phyloP scores from a whole-genome alignment of 2,329 filamentous ascomycete genomes.

The Aspergillus fructus region DNA sequence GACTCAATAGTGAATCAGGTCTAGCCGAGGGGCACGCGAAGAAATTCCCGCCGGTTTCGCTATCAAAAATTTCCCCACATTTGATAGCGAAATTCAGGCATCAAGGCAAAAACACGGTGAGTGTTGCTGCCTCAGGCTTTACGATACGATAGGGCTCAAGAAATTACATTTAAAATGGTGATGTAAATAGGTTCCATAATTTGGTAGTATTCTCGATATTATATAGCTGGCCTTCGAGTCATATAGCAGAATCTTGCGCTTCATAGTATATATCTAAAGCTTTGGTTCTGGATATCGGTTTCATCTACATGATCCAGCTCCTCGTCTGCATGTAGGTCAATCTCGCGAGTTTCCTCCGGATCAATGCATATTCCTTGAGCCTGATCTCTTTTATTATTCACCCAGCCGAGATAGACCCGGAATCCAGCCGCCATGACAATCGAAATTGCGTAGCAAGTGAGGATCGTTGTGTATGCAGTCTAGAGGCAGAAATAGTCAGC shows the following conservation, averaged over 20 bases:
- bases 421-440: conserved; percentile 14
- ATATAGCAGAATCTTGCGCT: too few species aligned
- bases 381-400: conserved; percentile 15
- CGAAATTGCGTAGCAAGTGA: conserved; percentile 20
- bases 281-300: conserved; percentile 21
- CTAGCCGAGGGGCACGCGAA: conserved; percentile 23
- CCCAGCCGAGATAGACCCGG: conserved; percentile 15
- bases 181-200: too few species aligned
- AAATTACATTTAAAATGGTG: too few species aligned
- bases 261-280: conserved; percentile 7
- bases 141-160: too few species aligned
- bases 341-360: conserved; percentile 11
- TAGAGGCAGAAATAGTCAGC: neutral
- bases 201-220: too few species aligned
- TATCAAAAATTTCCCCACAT: conserved; percentile 14
- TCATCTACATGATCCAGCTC: conserved; percentile 18
- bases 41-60: conserved; percentile 32
- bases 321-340: conserved; percentile 14
- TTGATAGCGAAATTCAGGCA: conserved; percentile 3
- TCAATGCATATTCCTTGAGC: conserved; percentile 16
- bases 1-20: conserved; percentile 25
- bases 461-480: conserved; percentile 24
- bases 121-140: neutral
- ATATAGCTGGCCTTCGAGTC: too few species aligned
- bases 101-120: neutral